These are phyloP conservation scores for Aureobasidium mangrovei DNA, from an alignment of 2,329 filamentous ascomycete species.

Conservation along the genomic window DNA sequence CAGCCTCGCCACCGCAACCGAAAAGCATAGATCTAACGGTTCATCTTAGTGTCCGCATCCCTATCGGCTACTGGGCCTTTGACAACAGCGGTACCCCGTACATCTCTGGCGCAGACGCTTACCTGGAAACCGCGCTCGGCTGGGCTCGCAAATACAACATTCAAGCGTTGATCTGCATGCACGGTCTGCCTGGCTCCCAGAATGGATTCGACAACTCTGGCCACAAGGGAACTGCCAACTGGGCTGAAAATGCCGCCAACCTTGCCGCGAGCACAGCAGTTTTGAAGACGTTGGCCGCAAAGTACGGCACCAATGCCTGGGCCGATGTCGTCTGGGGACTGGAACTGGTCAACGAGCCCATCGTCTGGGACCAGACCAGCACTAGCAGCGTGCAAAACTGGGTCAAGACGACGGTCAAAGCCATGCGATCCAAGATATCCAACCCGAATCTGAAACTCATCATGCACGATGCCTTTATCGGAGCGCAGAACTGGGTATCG, in stretches of 20 bases:
- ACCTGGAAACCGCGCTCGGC: constrained; percentile 46
- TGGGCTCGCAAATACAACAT: constrained; percentile 46
- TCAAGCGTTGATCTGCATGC: constrained; percentile 51
- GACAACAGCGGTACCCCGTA: constrained; percentile 44
- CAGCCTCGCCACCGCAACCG: too few species aligned
- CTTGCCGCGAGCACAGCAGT: constrained; percentile 44
- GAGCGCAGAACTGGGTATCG: constrained; percentile 50
- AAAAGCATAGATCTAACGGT: not conserved
- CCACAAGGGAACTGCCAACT: constrained; percentile 34
- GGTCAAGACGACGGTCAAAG: constrained; percentile 45
- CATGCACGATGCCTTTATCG: constrained; percentile 49
- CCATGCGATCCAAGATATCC: constrained; percentile 23
- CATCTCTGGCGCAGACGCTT: constrained; percentile 42
- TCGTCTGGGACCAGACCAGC: constrained; percentile 36
- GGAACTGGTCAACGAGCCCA: constrained; percentile 50
- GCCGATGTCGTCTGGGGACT: constrained; percentile 52
- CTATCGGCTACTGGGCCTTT: constrained; percentile 53
- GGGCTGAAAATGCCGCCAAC: constrained; percentile 40
- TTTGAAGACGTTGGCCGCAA: constrained; percentile 47
- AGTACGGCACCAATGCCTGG: constrained; percentile 46
- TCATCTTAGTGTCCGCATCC: constrained; percentile 40
- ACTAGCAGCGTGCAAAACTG: constrained; percentile 42
- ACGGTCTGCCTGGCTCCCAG: constrained; percentile 47
- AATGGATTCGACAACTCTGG: constrained; percentile 58
- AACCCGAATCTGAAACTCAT: constrained; percentile 37